A percentile compares a stretch with the other conserved stretches of the same genome.
Evolutionary conservation across 2,329 filamentous ascomycete genomes (phyloP).

Genomic region (Penicillium sp.): DNA sequence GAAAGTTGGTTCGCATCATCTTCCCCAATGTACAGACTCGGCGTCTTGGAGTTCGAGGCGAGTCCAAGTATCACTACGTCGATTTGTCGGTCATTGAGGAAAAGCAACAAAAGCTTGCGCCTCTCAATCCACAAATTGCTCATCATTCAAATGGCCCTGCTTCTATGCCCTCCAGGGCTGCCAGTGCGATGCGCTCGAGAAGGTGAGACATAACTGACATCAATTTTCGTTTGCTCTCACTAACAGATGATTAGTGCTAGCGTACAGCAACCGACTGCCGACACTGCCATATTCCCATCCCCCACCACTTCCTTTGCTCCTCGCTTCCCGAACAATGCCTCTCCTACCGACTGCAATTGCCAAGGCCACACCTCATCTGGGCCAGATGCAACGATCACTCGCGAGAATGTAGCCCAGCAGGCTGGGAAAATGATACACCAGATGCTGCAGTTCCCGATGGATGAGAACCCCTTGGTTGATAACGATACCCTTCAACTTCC

Average conservation of each 20-base stretch:
- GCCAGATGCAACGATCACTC: constrained; percentile 35
- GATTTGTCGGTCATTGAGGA: constrained; percentile 51
- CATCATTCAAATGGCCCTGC: constrained; percentile 21
- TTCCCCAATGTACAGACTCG: constrained; percentile 94
- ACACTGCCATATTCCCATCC: constrained; percentile 43
- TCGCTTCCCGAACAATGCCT: constrained; percentile 27
- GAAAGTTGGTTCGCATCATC: constrained; percentile 92
- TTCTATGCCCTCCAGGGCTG: constrained; percentile 24
- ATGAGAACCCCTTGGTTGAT: constrained; percentile 49
- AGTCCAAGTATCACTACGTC: constrained; percentile 96
- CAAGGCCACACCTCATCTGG: constrained; percentile 29
- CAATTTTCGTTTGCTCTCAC: constrained; percentile 1
- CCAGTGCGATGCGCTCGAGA: constrained; percentile 32
- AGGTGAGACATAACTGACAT: constrained; percentile 24
- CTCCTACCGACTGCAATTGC: constrained; percentile 31
- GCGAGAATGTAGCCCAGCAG: constrained; percentile 40
- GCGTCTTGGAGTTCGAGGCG: constrained; percentile 85
- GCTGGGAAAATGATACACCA: constrained; percentile 42
- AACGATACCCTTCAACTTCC: constrained; percentile 77
- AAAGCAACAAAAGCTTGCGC: constrained; percentile 38
- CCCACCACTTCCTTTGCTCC: constrained; percentile 41
- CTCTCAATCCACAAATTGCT: constrained; percentile 28
- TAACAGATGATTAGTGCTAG: constrained; percentile 30
- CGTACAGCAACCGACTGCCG: constrained; percentile 35
- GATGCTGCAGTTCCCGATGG: constrained; percentile 41